Evolutionary conservation across 495 filamentous ascomycete genomes (phyloP), one percentile per base, ranked within the genome.

Genomic region (Penicillium parvum): DNA sequence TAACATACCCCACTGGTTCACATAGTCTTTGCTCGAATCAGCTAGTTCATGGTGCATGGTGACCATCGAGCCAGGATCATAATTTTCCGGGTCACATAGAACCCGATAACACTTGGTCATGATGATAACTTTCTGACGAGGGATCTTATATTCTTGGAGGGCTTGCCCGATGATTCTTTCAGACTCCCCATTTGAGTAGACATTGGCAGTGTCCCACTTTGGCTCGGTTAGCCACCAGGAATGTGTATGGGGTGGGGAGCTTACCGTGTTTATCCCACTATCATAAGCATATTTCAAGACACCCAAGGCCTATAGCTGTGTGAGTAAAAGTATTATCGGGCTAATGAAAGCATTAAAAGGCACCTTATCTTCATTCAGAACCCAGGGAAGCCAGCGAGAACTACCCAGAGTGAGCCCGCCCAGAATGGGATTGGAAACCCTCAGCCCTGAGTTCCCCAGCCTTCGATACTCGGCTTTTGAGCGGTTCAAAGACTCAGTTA

Each of bases 91-190:
- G 27, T 23, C 8, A 38, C 34, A 26, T 32, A 40, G 16, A 40
- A 28, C 3, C 4, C 40, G 12, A 16, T 30, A 48, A n/a, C 78
- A 85, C 66, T 89, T 88, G 22, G 75, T 81, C 50, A 88, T 66
- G 55, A 89, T 78, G 28, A 86, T 73, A 18, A 90, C 61, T 50
- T 78, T 81, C 25, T 77, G 63, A 12, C 86, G 80, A 2, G 85
- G 86, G 45, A 90, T 87, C 14, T 74, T 65, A 62, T 79, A 86
- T 47, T 78, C 60, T 54, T 80, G 77, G 33, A 88, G 59, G 2
- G 83, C 83, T 58, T 86, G 86, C 48, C 74, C 83, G 36, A 88
- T 71, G 52, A 87, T 82, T 32, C 66, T 44, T 59, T 88, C 85
- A 12, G 76, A 81, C 0, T 42, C 52, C 17, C 85, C 85, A 48